Base-by-base conservation (phyloP, 352 stramenopile genomes). In the Globisporangium polare region DNA sequence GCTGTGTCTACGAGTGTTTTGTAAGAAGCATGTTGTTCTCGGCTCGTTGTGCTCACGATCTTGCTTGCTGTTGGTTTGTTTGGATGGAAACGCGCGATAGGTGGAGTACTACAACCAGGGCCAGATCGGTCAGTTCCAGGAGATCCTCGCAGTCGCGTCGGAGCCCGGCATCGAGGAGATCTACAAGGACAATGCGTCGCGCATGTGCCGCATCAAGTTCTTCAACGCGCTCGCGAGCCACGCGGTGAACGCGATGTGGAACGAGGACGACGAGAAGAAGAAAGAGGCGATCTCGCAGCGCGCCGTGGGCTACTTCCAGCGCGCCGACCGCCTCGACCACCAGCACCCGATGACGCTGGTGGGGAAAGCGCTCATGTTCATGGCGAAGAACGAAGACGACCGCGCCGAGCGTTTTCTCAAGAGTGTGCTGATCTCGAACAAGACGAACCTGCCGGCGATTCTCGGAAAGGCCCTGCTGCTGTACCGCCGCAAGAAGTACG, bases 341-440 rank as follows among this genome's bases (percentile, higher is more conserved):
- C 90, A 96, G 69, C 86, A 94, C 47, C 77, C 82, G 12, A 92
- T 96, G 74, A 97, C 90, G 26, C 80, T 96, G 31, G 88, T 97
- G 41, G 90, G 90, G 49, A 97, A 97, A 50, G 90, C 88, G 26
- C 83, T 96, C 42, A 96, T 97, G 84, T 96, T 96, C 58, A 95
- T 97, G 82, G 88, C 88, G 56, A 96, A 97, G 70, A 91, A 90
- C 66, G 88, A 97, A 61, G 86, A 96, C 62, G 89, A 97, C 52
- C 88, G 89, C 24, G 89, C 89, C 10, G 89, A 96, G 62, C 88
- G 90, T 6, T 97, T 96, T 65, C 77, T 97, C 58, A 95, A 96
- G 71, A 96, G 88, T 65, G 89, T 96, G 45, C 72, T 95, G n/a
- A 89, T 95, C 35, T 90, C 79, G 6, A 88, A 95, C 68, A 91